Conservation (phyloP, 2,329 filamentous ascomycete genomes). For the Fusarium musae region DNA sequence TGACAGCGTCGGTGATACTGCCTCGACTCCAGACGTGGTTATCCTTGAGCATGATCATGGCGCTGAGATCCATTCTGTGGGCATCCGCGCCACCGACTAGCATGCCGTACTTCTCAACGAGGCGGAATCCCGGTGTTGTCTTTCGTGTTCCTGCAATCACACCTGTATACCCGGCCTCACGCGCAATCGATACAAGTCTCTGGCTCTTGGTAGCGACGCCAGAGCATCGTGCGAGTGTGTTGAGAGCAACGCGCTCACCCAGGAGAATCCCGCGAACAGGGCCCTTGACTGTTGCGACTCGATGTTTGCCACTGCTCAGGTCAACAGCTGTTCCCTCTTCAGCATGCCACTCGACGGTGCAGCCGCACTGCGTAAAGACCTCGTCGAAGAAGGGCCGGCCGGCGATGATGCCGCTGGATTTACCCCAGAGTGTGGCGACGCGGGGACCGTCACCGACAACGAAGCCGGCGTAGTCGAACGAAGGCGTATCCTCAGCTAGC, state of each 20-base stretch:
- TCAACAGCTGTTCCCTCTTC: conserved; percentile 78
- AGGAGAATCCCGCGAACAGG: conserved; percentile 83
- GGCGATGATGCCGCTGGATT: conserved; percentile 83
- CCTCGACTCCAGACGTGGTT: conserved; percentile 96
- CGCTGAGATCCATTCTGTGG: conserved; percentile 89
- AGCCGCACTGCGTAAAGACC: conserved; percentile 89
- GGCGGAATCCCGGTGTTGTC: conserved; percentile 93
- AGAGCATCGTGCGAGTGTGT: conserved; percentile 89
- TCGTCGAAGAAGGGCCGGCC: conserved; percentile 96
- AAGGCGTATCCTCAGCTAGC: conserved; percentile 96
- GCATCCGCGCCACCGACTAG: conserved; percentile 91
- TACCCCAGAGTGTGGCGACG: conserved; percentile 74
- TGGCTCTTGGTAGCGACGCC: conserved; percentile 82
- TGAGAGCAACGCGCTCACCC: conserved; percentile 93
- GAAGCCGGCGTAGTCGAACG: conserved; percentile 96
- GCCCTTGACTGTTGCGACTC: conserved; percentile 84
- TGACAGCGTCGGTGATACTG: conserved; percentile 86
- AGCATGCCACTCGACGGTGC: conserved; percentile 89
- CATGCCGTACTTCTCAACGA: conserved; percentile 99
- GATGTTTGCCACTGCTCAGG: conserved; percentile 65
- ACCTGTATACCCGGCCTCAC: conserved; percentile 78
- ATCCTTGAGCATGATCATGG: conserved; percentile 99
- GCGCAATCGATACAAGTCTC: conserved; percentile 65
- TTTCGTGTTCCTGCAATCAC: conserved; percentile 95
- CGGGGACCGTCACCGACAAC: conserved; percentile 81